These are phyloP conservation scores for Penicillium sp. DNA, from an alignment of 2,329 filamentous ascomycete species.

Conservation along the genomic window DNA sequence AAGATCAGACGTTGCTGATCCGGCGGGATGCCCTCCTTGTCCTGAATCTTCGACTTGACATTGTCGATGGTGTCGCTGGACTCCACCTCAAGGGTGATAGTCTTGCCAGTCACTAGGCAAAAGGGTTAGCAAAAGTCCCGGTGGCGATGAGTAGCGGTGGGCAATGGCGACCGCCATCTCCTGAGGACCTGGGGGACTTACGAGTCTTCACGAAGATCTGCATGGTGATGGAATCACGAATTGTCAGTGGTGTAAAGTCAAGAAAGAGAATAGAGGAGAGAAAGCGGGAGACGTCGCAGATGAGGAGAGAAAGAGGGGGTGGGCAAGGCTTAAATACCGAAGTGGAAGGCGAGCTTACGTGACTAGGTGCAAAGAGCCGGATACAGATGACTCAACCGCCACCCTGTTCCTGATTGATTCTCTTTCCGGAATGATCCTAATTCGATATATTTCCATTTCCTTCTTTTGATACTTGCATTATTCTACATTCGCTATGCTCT, in stretches of 20 bases:
- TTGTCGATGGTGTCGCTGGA: conserved; percentile 48
- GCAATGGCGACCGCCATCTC: not conserved
- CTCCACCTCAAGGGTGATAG: conserved; percentile 49
- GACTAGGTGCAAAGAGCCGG: too few species aligned
- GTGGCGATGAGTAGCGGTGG: not conserved
- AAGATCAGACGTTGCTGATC: conserved; percentile 56
- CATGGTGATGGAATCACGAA: conserved; percentile 56
- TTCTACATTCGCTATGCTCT: too few species aligned
- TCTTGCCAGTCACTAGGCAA: conserved; percentile 55
- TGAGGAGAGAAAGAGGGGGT: conserved; percentile 12
- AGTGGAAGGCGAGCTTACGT: too few species aligned
- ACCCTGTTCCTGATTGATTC: too few species aligned
- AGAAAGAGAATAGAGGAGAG: conserved; percentile 5
- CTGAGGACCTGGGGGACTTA: conserved; percentile 49
- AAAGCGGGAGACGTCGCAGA: conserved; percentile 10
- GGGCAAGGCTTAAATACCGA: not conserved
- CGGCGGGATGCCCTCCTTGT: conserved; percentile 55
- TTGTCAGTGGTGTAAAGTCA: not conserved
- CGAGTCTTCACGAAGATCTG: conserved; percentile 98
- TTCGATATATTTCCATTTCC: too few species aligned
- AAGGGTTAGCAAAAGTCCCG: conserved; percentile 29
- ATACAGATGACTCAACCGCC: too few species aligned
- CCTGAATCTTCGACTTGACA: conserved; percentile 55
- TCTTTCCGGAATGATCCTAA: too few species aligned
- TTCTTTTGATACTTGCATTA: too few species aligned